Evolutionary conservation across 441 rosid genomes (phyloP), one percentile per base, ranked within the genome.

Genomic region (Isatis lusitanica): DNA sequence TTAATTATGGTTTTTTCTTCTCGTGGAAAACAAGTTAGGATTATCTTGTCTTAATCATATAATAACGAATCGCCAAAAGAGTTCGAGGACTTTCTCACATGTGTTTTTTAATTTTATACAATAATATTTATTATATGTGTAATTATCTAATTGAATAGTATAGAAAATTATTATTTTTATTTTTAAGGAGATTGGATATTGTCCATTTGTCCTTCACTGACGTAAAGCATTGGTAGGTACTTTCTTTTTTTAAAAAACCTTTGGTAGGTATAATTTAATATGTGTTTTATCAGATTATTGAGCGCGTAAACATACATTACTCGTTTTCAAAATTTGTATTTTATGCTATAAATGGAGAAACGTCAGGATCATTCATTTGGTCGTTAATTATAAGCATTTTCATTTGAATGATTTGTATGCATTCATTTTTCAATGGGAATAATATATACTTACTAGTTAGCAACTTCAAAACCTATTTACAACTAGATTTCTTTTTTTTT

Each of bases 11-110:
- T 35, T 16, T 35, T 9, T 2, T 21, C 59, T 24, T 33, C 59
- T 53, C 24, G 66, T 62, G 52, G 66, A 43, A n/a, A 61, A 62
- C 35, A 62, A 42, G 66, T 42, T 42, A 42, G 8, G 51, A 42
- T 42, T 33, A 24, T 24, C 21, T 13, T 44, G n/a, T 15, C 12
- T 16, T 15, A 30, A 44, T 28, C 17, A 26, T 52, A 28, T 26
- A 44, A 44, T 63, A 55, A 6, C 15, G 40, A 44, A 44, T 36
- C 3, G 42, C 26, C 38, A 42, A 16, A 42, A 62, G 18, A 7
- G 17, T 3, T 17, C 28, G 28, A 21, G 7, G 65, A 39, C 65
- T 60, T 18, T 59, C 16, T 60, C 48, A 24, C 33, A 18, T 60
- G 16, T 6, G 47, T 24, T 9, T n/a, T n/a, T n/a, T n/a, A n/a